Conservation (phyloP, 805 yeast species). For the Metschnikowia shivogae region DNA sequence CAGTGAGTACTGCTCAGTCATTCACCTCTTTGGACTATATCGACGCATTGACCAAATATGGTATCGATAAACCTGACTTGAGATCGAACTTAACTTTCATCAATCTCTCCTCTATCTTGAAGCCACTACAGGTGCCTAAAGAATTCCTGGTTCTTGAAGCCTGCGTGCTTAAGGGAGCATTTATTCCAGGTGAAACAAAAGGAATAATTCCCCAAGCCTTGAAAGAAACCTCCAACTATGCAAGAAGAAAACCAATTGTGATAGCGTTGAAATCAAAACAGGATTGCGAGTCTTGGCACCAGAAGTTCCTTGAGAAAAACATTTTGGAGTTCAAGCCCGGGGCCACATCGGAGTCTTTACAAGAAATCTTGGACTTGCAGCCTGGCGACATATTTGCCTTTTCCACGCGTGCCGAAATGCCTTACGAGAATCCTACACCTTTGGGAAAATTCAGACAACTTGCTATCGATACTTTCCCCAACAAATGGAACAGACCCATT, state of each 20-base stretch:
- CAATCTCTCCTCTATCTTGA: constrained; percentile 42
- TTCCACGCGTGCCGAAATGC: constrained; percentile 61
- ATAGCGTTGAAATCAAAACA: constrained; percentile 44
- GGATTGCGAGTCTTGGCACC: constrained; percentile 43
- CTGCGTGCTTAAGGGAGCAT: constrained; percentile 54
- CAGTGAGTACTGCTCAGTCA: constrained; percentile 1
- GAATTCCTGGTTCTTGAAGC: constrained; percentile 73
- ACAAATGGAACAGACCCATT: constrained; percentile 44
- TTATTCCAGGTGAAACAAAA: constrained; percentile 20
- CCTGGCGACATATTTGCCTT: constrained; percentile 76
- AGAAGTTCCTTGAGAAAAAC: constrained; percentile 29
- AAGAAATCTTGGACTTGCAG: constrained; percentile 35
- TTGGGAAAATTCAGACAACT: constrained; percentile 81
- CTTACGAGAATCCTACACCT: constrained; percentile 95
- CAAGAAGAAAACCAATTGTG: constrained; percentile 55
- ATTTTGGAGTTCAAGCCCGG: constrained; percentile 16
- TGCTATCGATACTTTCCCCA: constrained; percentile 54
- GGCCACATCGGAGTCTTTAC: constrained; percentile 19
- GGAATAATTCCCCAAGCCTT: constrained; percentile 35
- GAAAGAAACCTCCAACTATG: constrained; percentile 42
- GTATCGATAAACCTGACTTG: constrained; percentile 93
- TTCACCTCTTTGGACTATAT: constrained; percentile 51
- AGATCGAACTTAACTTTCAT: constrained; percentile 54
- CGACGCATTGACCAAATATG: constrained; percentile 69
- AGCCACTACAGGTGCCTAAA: constrained; percentile 23